phyloP scores from a whole-genome alignment of 2,329 filamentous ascomycete genomes.

The Neofusicoccum cordaticola region DNA sequence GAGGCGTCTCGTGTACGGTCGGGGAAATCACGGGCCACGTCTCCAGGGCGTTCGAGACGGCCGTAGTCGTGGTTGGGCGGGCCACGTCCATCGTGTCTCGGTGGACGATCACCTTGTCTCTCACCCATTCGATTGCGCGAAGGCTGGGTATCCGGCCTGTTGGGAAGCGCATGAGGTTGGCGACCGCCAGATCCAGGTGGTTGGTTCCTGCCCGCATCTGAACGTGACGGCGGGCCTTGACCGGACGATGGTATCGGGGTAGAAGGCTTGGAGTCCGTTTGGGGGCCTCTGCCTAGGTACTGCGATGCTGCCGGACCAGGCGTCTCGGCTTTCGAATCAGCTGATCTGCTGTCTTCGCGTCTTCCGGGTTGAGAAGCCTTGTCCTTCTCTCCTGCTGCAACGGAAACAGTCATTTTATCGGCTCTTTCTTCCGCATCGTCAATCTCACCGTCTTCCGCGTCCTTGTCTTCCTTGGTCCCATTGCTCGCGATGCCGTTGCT shows the following conservation, averaged over 20 bases:
- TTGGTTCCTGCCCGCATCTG: conserved; percentile 11
- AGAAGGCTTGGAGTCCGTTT: conserved; percentile 20
- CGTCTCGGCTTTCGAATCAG: conserved; percentile 15
- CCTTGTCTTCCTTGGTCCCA: conserved; percentile 35
- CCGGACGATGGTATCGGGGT: conserved; percentile 23
- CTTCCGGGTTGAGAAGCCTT: not conserved
- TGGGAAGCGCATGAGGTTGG: conserved; percentile 50
- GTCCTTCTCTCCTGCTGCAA: conserved; percentile 10
- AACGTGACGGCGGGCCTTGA: conserved; percentile 21
- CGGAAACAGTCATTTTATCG: conserved; percentile 20
- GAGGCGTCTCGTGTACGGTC: conserved; percentile 39
- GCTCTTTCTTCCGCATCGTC: conserved; percentile 52
- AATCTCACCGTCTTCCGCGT: conserved; percentile 72
- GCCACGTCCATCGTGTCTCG: conserved; percentile 34
- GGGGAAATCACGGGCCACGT: conserved; percentile 30
- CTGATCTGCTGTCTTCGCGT: not conserved
- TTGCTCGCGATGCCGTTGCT: conserved; percentile 35
- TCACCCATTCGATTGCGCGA: conserved; percentile 37
- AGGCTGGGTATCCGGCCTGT: conserved; percentile 57
- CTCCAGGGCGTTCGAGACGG: conserved; percentile 43
- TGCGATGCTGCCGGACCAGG: not conserved
- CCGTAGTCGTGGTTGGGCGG: conserved; percentile 40
- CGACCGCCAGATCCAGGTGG: not conserved
- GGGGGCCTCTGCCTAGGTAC: not conserved
- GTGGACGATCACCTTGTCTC: conserved; percentile 31